Conservation (phyloP, 495 filamentous ascomycete genomes). For the Oidiodendron maius region DNA sequence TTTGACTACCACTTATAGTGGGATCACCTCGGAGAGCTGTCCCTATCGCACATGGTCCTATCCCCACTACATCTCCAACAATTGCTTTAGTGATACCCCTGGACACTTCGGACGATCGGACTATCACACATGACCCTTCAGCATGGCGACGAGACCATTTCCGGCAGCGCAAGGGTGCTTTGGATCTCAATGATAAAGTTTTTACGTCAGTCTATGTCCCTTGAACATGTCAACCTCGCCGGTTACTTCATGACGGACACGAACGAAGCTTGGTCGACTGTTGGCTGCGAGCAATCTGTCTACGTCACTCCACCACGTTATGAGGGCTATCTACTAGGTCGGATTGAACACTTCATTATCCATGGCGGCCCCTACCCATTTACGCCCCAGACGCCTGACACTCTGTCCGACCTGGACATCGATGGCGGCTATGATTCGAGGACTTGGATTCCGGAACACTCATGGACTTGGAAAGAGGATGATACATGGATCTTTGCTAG, state of each 20-base stretch:
- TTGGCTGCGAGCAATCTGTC: not conserved
- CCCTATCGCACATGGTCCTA: not conserved
- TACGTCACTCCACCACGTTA: not conserved
- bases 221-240: not conserved
- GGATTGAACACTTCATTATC: not conserved
- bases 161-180: not conserved
- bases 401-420: not conserved
- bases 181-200: not conserved
- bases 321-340: not conserved
- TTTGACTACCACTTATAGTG: not conserved
- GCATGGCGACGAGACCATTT: not conserved
- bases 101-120: not conserved
- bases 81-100: not conserved
- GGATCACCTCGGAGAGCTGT: not conserved
- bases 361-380: not conserved
- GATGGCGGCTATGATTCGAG: not conserved
- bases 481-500: not conserved
- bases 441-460: not conserved
- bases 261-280: not conserved
- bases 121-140: not conserved
- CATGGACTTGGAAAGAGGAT: not conserved
- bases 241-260: not conserved
- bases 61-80: not conserved
- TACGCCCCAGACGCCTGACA: not conserved
- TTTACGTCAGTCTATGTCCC: not conserved